Base-by-base conservation (phyloP, 1,284 basidiomycete genomes). In the Malassezia yamatoensis region DNA sequence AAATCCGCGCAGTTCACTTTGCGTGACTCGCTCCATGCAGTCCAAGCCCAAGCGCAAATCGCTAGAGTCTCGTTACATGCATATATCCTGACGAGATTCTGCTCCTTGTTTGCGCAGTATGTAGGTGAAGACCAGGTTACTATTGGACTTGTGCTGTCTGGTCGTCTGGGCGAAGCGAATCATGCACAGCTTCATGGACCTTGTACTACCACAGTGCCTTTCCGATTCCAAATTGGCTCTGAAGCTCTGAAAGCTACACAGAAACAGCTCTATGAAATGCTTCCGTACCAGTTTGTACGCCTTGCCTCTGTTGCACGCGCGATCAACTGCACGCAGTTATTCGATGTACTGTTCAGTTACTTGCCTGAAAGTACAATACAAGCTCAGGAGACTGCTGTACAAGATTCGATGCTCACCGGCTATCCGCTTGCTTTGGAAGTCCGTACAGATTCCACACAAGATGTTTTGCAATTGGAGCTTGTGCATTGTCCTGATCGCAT, bases 271-370 rank as follows among this genome's bases (percentile, higher is more conserved):
- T 15, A 32, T 7, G 16, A n/a, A 10, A 38, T 38, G 20, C 43
- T 64, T 11, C 58, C 55, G 12, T 49, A 65, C 32, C 68, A 67
- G 58, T 68, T 69, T 38, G 61, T 67, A 11, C 62, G 63, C n/a
- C 43, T 69, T 21, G 57, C 65, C 6, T 58, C 63, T 37, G 53
- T 71, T 12, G 61, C 60, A 48, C 66, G 62, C 15, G 60, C 59
- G 53, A 51, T 71, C 12, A 51, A 58, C 3, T 36, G 59, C 13
- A 24, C 54, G 0, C 51, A 58, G 29, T 64, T 68, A 0, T 66
- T 71, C 43, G 67, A 71, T 40, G 62, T 61, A 5, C 58, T 71
- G 15, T 71, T 69, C 39, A 66, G 64, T 18, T 71, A 61, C 48
- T 54, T 67, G 3, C 62, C 64, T 5, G 44, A 59, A 32, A 29